phyloP scores from a whole-genome alignment of 805 yeast genomes.

The Spencermartinsiella europaea region DNA sequence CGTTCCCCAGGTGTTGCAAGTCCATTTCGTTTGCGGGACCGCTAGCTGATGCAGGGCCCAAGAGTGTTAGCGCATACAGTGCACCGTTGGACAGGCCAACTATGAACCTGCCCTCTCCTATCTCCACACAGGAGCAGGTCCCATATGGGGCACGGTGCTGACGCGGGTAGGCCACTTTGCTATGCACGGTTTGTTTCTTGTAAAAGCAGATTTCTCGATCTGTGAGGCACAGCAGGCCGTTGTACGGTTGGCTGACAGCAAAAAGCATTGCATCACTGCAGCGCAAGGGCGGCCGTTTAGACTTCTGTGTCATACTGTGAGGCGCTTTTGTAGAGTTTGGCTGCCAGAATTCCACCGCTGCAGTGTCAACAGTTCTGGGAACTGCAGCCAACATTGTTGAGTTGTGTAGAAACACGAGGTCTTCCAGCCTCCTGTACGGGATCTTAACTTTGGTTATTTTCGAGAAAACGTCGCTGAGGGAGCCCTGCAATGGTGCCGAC shows the following conservation, averaged over 20 bases:
- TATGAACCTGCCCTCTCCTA: neutral
- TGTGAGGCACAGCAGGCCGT: neutral
- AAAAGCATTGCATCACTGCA: neutral
- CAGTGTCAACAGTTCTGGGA: neutral
- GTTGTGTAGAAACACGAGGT: neutral
- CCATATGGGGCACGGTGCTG: neutral
- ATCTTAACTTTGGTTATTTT: neutral
- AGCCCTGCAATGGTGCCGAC: neutral
- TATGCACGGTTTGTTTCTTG: neutral
- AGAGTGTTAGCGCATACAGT: neutral
- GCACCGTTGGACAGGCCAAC: neutral
- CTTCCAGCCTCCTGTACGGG: neutral
- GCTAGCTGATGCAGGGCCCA: neutral
- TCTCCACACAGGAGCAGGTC: neutral
- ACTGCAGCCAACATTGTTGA: neutral
- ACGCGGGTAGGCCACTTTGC: neutral
- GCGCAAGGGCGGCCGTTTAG: neutral
- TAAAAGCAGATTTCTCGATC: neutral
- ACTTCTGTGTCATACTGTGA: neutral
- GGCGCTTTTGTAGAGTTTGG: neutral
- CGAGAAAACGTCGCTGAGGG: neutral
- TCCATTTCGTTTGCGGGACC: neutral
- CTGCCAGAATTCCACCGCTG: neutral
- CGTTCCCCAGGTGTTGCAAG: neutral
- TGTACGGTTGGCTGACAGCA: neutral